phyloP scores from a whole-genome alignment of 306 rosid species.

The Lathyrus tuberosus region DNA sequence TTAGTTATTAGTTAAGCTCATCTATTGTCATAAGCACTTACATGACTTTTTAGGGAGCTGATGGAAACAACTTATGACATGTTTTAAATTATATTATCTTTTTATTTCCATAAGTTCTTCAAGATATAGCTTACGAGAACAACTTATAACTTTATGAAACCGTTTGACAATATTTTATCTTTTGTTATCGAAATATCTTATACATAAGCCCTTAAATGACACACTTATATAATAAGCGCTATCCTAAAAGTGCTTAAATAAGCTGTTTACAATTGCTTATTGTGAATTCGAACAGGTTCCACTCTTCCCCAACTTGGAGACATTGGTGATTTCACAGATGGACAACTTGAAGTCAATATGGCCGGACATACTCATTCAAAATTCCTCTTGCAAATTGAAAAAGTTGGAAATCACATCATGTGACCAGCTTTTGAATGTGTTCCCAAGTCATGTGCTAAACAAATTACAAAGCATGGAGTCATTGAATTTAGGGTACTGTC shows the following conservation, averaged over 20 bases:
- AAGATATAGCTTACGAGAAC: neutral
- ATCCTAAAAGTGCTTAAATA: neutral
- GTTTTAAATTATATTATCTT: neutral
- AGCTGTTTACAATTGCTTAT: neutral
- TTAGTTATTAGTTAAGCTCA: neutral
- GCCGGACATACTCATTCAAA: constrained; percentile 25
- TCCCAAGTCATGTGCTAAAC: constrained; percentile 40
- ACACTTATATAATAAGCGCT: neutral
- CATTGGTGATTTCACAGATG: constrained; percentile 42
- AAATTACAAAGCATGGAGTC: constrained; percentile 45
- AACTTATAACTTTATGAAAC: neutral
- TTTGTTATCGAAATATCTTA: too few relatives aligned
- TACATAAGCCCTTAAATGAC: too few relatives aligned
- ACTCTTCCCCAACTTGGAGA: constrained; percentile 48
- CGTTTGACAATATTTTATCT: too few relatives aligned
- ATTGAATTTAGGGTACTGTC: constrained; percentile 38
- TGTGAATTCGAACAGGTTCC: constrained; percentile 39
- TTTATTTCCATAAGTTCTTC: neutral
- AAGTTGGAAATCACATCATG: constrained; percentile 43
- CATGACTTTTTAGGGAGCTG: too few relatives aligned
- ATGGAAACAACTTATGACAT: neutral
- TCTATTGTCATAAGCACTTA: neutral
- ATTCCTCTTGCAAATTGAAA: constrained; percentile 40
- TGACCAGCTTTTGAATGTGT: constrained; percentile 37
- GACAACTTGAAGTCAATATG: constrained; percentile 46